These are phyloP conservation scores for Apophysomyces sp. DNA, from an alignment of 371 early-diverging fungal species.

Conservation along the genomic window DNA sequence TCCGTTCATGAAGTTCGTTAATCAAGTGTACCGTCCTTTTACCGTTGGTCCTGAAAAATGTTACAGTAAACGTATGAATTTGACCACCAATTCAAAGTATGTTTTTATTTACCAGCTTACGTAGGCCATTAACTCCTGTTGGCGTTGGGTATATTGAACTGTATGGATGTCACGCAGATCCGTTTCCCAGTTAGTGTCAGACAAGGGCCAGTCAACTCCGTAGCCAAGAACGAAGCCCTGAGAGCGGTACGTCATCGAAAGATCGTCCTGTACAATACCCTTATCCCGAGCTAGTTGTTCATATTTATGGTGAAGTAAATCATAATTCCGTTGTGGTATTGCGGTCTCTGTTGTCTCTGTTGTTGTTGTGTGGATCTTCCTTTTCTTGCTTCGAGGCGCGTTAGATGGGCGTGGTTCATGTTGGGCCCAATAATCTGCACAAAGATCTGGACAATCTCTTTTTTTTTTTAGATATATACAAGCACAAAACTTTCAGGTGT, in stretches of 20 bases:
- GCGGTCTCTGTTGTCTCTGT: background rate
- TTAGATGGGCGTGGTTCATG: background rate
- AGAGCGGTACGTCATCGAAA: background rate
- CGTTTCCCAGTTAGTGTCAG: background rate
- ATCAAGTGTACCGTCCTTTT: background rate
- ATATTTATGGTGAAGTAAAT: background rate
- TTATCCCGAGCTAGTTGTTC: background rate
- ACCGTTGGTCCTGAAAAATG: background rate
- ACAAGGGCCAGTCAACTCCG: background rate
- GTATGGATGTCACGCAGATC: background rate
- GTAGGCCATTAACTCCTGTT: background rate
- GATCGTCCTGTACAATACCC: background rate
- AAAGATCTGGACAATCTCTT: background rate
- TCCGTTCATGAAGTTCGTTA: background rate
- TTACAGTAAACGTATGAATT: background rate
- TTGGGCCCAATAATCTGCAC: background rate
- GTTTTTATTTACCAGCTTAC: background rate
- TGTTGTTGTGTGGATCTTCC: background rate
- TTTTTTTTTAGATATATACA: background rate
- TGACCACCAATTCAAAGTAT: background rate
- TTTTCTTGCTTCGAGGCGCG: background rate
- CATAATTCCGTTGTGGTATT: background rate
- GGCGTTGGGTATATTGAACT: background rate
- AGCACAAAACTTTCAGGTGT: no score
- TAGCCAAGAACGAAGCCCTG: background rate